Percentiles rank a stretch among this genome's conserved stretches.
These are phyloP conservation scores for Saccharomyces hybrid DNA, from an alignment of 1,139 yeast species.

Conservation along the genomic window DNA sequence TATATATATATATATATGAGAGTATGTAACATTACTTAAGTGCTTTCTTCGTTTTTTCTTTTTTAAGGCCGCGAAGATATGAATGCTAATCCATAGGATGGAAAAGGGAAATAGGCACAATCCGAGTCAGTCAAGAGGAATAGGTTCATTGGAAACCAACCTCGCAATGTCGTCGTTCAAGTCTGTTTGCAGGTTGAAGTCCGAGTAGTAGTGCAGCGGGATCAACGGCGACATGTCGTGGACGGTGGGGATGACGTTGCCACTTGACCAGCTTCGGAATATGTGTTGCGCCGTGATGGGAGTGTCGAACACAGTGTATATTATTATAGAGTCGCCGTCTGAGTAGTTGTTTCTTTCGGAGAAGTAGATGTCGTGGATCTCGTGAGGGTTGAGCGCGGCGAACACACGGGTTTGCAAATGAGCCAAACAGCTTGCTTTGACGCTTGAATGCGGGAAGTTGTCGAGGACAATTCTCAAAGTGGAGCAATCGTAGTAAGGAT, in stretches of 20 bases:
- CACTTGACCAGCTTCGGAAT: not conserved
- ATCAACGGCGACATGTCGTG: slow-evolving; percentile 3
- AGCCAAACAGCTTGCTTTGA: not conserved
- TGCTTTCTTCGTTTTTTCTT: not conserved
- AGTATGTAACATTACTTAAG: not conserved
- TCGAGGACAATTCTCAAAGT: slow-evolving; percentile 5
- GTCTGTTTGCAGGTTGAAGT: not conserved
- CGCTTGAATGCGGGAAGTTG: not conserved
- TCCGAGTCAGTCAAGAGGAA: not conserved
- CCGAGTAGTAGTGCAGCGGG: not conserved
- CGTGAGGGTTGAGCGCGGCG: not conserved
- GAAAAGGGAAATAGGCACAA: not conserved
- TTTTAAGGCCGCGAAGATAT: too few species aligned
- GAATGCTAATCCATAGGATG: not conserved
- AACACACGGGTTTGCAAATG: not conserved
- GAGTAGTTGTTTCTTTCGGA: slow-evolving; percentile 5
- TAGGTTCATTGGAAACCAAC: not conserved
- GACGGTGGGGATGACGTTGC: not conserved
- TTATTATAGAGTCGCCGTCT: slow-evolving; percentile 1
- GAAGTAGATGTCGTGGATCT: slow-evolving; percentile 5
- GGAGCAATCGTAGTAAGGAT: slow-evolving; percentile 5
- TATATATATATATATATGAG: not conserved
- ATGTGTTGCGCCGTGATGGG: slow-evolving; percentile 2
- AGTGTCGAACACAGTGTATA: slow-evolving; percentile 3
- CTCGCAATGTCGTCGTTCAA: not conserved